Conservation (phyloP, 2,329 filamentous ascomycete genomes). For the Pseudocercospora fijiensis region DNA sequence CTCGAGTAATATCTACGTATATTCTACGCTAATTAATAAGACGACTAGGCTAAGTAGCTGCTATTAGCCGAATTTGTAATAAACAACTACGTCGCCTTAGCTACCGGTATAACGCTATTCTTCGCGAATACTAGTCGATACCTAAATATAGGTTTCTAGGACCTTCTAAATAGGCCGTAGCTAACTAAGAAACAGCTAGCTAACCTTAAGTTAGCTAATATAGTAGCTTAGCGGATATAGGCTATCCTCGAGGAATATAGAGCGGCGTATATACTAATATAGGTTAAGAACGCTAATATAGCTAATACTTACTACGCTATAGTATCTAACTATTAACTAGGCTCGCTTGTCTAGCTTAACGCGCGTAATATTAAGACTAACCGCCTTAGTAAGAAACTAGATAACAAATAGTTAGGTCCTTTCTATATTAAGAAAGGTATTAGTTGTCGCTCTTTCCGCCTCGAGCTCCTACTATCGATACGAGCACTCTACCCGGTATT, state of each 20-base stretch:
- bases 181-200: neutral
- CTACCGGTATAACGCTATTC: constrained; percentile 5
- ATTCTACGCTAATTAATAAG: neutral
- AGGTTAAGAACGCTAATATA: neutral
- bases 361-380: neutral
- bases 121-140: neutral
- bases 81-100: too few relatives aligned
- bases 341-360: neutral
- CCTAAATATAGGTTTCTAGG: neutral
- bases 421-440: neutral
- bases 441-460: neutral
- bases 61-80: neutral
- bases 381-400: neutral
- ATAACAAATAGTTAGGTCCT: neutral
- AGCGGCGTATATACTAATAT: neutral
- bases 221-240: neutral
- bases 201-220: neutral
- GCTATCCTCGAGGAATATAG: neutral
- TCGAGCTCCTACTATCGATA: neutral
- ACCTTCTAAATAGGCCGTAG: neutral
- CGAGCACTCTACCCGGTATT: neutral
- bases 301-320: neutral
- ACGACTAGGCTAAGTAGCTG: constrained; percentile 2
- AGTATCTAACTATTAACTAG: neutral
- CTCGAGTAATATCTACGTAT: too few relatives aligned